A percentile compares a stretch with the other conserved stretches of the same genome.
These are phyloP conservation scores for Metschnikowia reukaufii DNA, from an alignment of 805 yeast genomes.

Conservation along the genomic window DNA sequence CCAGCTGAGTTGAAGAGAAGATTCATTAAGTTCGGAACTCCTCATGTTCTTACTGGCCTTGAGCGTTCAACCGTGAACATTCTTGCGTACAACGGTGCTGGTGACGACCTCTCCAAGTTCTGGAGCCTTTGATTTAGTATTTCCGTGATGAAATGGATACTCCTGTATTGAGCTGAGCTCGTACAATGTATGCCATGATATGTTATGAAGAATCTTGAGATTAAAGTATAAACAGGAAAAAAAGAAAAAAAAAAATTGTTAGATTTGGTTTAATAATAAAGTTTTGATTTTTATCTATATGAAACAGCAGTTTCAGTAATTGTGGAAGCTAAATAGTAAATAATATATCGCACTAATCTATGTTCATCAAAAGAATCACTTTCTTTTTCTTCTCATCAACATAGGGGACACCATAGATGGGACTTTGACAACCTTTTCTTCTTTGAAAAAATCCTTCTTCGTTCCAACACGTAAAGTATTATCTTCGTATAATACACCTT, in stretches of 20 bases:
- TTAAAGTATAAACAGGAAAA: neutral
- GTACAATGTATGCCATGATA: neutral
- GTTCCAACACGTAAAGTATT: constrained; percentile 17
- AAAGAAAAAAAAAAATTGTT: neutral
- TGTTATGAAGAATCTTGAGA: too few relatives aligned
- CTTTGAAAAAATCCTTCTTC: constrained; percentile 14
- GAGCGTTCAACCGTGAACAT: constrained; percentile 62
- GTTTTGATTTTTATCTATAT: neutral
- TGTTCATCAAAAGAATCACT: too few relatives aligned
- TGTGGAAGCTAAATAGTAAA: too few relatives aligned
- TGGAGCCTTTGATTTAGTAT: constrained; percentile 13
- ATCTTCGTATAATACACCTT: constrained; percentile 40
- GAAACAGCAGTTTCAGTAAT: too few relatives aligned
- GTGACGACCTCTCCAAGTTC: constrained; percentile 15
- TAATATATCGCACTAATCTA: too few relatives aligned
- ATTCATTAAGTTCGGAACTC: constrained; percentile 48
- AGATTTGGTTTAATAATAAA: neutral
- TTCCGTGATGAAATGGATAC: neutral
- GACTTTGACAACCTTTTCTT: constrained; percentile 6
- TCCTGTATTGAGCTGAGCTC: neutral
- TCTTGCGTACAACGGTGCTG: constrained; percentile 41
- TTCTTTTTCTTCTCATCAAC: constrained; percentile 16
- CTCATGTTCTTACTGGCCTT: constrained; percentile 46
- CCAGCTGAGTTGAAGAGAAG: constrained; percentile 41
- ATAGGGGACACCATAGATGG: constrained; percentile 20